A percentile compares a stretch with the other conserved stretches of the same genome.
phyloP scores from a whole-genome alignment of 257 asterid genomes.

The Coffea canephora region DNA sequence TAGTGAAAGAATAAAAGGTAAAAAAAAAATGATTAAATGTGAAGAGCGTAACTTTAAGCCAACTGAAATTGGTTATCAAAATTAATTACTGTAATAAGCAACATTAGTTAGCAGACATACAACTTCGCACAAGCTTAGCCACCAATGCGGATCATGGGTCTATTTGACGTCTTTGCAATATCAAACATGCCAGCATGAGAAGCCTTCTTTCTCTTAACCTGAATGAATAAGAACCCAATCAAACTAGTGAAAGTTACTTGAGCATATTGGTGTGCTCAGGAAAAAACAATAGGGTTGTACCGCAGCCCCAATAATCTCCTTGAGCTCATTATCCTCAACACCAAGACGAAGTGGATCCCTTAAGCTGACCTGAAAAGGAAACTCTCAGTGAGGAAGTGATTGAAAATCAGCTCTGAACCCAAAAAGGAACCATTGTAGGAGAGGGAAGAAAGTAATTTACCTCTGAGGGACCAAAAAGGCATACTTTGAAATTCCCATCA shows the following conservation, averaged over 20 bases:
- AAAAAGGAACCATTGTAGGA: not conserved
- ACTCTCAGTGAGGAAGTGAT: slow-evolving; percentile 5
- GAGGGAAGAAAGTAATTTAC: slow-evolving; percentile 33
- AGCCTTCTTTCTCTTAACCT: slow-evolving; percentile 93
- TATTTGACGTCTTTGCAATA: slow-evolving; percentile 86
- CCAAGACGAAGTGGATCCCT: slow-evolving; percentile 89
- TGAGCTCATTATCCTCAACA: slow-evolving; percentile 67
- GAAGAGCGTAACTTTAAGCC: not conserved
- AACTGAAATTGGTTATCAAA: not conserved
- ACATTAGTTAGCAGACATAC: slow-evolving; percentile 3
- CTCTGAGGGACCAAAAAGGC: slow-evolving; percentile 99
- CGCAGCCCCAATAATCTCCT: slow-evolving; percentile 76
- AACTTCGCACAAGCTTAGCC: slow-evolving; percentile 39
- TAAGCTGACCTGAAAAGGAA: slow-evolving; percentile 74
- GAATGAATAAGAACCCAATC: slow-evolving; percentile 20
- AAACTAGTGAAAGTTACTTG: not conserved
- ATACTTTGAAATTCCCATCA: slow-evolving; percentile 96
- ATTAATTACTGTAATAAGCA: not conserved
- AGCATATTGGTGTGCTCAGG: not conserved
- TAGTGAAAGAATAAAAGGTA: not conserved
- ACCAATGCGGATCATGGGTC: slow-evolving; percentile 98
- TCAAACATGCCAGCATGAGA: slow-evolving; percentile 97
- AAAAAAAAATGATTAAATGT: not conserved
- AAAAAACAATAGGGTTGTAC: slow-evolving; percentile 41
- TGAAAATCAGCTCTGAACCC: not conserved